phyloP scores from a whole-genome alignment of 129 eudicot genomes.

The Deinandra increscens region DNA sequence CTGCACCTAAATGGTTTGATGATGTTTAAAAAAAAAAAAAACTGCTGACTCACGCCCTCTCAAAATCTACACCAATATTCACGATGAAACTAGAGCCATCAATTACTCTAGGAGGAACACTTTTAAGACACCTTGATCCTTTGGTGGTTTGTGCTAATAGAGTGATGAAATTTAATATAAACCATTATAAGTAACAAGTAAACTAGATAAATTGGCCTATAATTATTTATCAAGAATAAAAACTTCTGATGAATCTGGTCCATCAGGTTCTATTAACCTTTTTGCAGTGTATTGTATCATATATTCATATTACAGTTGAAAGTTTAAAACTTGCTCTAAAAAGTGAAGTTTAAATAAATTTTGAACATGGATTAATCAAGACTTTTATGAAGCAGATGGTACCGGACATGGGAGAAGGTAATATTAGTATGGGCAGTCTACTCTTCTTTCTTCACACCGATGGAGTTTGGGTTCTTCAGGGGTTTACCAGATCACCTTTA shows the following conservation, averaged over 20 bases:
- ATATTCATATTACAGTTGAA: not conserved
- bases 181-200: not conserved
- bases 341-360: not conserved
- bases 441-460: constrained; percentile 90
- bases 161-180: not conserved
- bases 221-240: not conserved
- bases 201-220: not conserved
- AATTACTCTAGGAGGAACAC: no score
- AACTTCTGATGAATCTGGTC: not conserved
- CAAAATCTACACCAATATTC: no score
- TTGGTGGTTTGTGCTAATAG: not conserved
- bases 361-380: not conserved
- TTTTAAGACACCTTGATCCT: no score
- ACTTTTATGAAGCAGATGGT: constrained; percentile 67
- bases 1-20: not conserved
- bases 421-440: constrained; percentile 86
- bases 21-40: no score
- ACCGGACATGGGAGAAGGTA: constrained; percentile 73
- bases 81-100: no score
- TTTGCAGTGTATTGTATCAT: not conserved
- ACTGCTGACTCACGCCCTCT: no score
- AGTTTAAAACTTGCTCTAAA: not conserved
- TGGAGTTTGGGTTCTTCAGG: constrained; percentile 95
- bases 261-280: not conserved
- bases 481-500: constrained; percentile 74